Base-by-base conservation (phyloP, 805 yeast species). In the Candida chauliodis region DNA sequence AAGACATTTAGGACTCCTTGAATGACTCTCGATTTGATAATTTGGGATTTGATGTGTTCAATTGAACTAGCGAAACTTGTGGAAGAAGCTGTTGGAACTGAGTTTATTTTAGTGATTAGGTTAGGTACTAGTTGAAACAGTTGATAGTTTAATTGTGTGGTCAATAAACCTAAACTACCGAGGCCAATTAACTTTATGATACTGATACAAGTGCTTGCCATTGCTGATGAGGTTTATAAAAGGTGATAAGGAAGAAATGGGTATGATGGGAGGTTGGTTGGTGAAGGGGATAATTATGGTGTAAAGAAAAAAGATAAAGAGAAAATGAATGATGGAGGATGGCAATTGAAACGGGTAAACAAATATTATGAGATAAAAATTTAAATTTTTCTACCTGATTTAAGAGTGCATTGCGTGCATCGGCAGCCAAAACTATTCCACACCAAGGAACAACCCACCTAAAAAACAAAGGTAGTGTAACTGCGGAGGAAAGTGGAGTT, bases 151-250 rank as follows among this genome's bases (percentile, higher is more conserved):
- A 76, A 68, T 2, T 75, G 58, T 13, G 79, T 75, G 4, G 84
- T 65, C 49, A 79, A 69, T 43, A 83, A 53, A n/a, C 91, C 93
- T 34, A 84, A 58, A 8, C 89, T 75, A 3, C 83, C 69, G 25
- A 76, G 75, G 24, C 89, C 90, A 28, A 80, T 59, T 34, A 80
- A 56, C 54, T 84, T 84, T 42, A 80, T 76, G 32, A 61, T 49
- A 29, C 66, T 58, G 48, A 66, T 51, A 50, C 73, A 68, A 40
- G 63, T 59, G 30, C 68, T 69, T 8, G 44, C 44, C 41, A 37
- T 37, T 8, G 15, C 21, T 8, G 19, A 8, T 33, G 35, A 16
- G 30, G n/a, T n/a, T n/a, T n/a, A n/a, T n/a, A n/a, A n/a, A n/a
- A n/a, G n/a, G n/a, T n/a, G n/a, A n/a, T n/a, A n/a, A n/a, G n/a